Base-by-base conservation (phyloP, 2,329 filamentous ascomycete species). In the Pseudogymnoascus sp. region DNA sequence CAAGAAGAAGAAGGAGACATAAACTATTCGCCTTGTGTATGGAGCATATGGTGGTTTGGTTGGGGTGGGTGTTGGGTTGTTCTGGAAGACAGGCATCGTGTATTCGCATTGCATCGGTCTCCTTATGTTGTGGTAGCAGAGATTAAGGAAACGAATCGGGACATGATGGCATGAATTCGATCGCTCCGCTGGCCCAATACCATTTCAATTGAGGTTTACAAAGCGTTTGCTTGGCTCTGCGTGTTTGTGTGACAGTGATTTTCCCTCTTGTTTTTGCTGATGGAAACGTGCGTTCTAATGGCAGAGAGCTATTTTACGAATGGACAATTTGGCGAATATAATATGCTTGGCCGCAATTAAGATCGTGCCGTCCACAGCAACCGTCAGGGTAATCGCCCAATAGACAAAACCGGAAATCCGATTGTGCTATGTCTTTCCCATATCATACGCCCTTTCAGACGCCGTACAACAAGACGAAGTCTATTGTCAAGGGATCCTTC, bases 1-100 rank as follows among this genome's bases (percentile, higher is more conserved):
- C 78, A 87, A 88, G 84, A 86, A 89, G 81, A 95, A 96, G 87
- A 96, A 97, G 89, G 91, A 91, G 82, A 87, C 90, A 86, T 91
- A 91, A 83, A 81, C 79, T 78, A 68, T 61, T 72, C 70, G 62
- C 64, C 67, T 64, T 61, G 50, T 35, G 64, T 69, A 62, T 61
- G 63, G 68, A 66, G 64, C 66, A 64, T 66, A 65, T 16, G 64
- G 68, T 66, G 64, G 63, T 62, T 67, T 64, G 67, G 68, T 67
- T 66, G 67, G 64, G 67, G 64, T 67, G 47, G 70, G 70, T 70
- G 69, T 68, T 72, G 70, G 68, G 64, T 67, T 67, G 68, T 65
- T 62, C 66, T 65, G 66, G 68, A 67, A 67, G 66, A 70, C 66
- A 68, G 67, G 64, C 69, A 65, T 67, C 68, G 64, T 69, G 62